These are phyloP conservation scores for Rhododendron henanense DNA, from an alignment of 148 eudicot genomes.

Conservation along the genomic window DNA sequence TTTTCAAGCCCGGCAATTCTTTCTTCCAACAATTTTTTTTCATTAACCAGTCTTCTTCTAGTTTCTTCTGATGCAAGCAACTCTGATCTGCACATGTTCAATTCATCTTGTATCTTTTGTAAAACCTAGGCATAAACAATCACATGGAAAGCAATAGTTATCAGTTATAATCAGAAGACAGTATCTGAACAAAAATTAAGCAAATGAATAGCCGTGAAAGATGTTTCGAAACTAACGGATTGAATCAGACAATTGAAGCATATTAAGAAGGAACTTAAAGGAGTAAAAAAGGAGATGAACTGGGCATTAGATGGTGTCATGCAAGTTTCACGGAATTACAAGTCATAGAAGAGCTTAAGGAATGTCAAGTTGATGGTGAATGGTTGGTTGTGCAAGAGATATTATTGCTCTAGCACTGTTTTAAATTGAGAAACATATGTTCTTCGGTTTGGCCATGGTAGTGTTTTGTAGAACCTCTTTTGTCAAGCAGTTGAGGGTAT, in stretches of 20 bases:
- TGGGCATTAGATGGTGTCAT: neutral
- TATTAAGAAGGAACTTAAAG: neutral
- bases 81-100: slow-evolving; percentile 58
- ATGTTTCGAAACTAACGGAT: neutral
- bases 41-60: slow-evolving; percentile 56
- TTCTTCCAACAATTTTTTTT: slow-evolving; percentile 61
- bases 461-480: neutral
- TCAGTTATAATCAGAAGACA: neutral
- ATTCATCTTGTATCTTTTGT: slow-evolving; percentile 65
- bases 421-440: neutral
- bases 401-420: neutral
- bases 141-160: neutral
- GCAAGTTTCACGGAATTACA: neutral
- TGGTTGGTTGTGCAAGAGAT: neutral
- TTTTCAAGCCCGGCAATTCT: slow-evolving; percentile 56
- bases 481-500: neutral
- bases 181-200: neutral
- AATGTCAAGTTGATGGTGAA: neutral
- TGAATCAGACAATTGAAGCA: neutral
- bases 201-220: neutral
- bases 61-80: slow-evolving; percentile 71
- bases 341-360: neutral
- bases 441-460: neutral
- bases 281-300: neutral
- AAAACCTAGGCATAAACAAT: slow-evolving; percentile 41